These are phyloP conservation scores for Emericellopsis cladophorae DNA, from an alignment of 2,329 filamentous ascomycete genomes.

Conservation along the genomic window DNA sequence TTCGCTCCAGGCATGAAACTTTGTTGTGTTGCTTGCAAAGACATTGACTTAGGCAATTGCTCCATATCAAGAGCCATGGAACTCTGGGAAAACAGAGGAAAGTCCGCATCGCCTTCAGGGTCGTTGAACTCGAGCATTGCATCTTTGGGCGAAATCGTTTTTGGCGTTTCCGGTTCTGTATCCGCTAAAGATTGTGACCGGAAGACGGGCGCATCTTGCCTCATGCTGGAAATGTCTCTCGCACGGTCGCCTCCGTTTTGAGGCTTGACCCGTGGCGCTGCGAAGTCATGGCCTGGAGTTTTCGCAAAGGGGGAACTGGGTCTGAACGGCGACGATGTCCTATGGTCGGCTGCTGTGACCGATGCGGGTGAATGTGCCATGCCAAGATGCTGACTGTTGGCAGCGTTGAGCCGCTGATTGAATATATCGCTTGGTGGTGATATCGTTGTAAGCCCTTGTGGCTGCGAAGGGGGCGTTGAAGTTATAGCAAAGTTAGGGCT, in stretches of 20 bases:
- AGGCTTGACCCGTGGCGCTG: slow-evolving; percentile 7
- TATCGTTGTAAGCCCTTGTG: slow-evolving; percentile 24
- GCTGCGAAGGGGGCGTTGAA: slow-evolving; percentile 36
- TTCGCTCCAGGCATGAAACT: neutral
- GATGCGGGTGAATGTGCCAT: slow-evolving; percentile 35
- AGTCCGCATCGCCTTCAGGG: slow-evolving; percentile 53
- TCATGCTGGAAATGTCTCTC: slow-evolving; percentile 47
- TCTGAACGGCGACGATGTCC: slow-evolving; percentile 60
- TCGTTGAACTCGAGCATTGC: slow-evolving; percentile 78
- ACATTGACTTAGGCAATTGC: slow-evolving; percentile 22
- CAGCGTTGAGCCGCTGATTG: slow-evolving; percentile 63
- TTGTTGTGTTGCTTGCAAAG: slow-evolving; percentile 4
- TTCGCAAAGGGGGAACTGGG: slow-evolving; percentile 53
- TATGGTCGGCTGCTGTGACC: slow-evolving; percentile 39
- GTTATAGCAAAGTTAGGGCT: slow-evolving; percentile 54
- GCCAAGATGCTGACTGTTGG: slow-evolving; percentile 56
- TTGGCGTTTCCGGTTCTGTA: slow-evolving; percentile 40
- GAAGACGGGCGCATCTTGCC: slow-evolving; percentile 39
- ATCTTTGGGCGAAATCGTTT: slow-evolving; percentile 92
- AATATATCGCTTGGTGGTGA: slow-evolving; percentile 49
- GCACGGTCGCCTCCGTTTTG: slow-evolving; percentile 35
- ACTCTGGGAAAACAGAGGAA: slow-evolving; percentile 60
- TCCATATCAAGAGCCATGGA: slow-evolving; percentile 32
- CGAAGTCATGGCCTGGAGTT: slow-evolving; percentile 28
- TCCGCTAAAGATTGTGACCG: slow-evolving; percentile 26